Base-by-base conservation (phyloP, 2,329 filamentous ascomycete genomes). In the Cercospora citrullina region DNA sequence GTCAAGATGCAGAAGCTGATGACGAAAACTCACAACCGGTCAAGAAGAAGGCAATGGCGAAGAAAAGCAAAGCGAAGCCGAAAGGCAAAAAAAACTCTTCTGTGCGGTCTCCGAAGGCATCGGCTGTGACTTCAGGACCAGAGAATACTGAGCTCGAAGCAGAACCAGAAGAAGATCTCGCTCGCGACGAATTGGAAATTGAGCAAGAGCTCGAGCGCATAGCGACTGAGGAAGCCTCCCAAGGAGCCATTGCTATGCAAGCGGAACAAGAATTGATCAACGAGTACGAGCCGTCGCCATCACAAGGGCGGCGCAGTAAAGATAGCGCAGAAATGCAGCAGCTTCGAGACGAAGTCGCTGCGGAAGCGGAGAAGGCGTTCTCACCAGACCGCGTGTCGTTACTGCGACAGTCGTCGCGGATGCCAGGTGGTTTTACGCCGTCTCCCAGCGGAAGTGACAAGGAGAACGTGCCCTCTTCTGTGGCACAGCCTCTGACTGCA, bases 381-480 rank as follows among this genome's bases (percentile, higher is more conserved):
- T 64, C 65, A 10, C 69, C 66, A 30, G 48, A 60, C 18, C 58
- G 66, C 10, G 67, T 62, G 28, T 67, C 66, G 14, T 59, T 60
- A 36, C 62, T 64, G n/a, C 31, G 51, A 30, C 62, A 64, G 10
- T 64, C 62, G 18, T 64, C 62, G 14, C 62, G 62, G 7, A 65
- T 66, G 68, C 69, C 64, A 18, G 65, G 63, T 10, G 51, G 58
- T 21, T 70, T 68, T 59, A 75, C 72, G 4, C 73, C 73, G 8
- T 75, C 71, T 31, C 76, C 75, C 14, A 71, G 60, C 36, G 71
- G 71, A 36, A 77, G 83, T 82, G 63, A 84, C 81, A 70, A 78
- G 75, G 80, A 67, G 72, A 78, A 78, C 58, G 62, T 69, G 4
- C 74, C 74, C 5, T 77, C 79, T 23, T 80, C 77, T 53, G 68